These are phyloP conservation scores for Huntiella omanensis DNA, from an alignment of 2,329 filamentous ascomycete genomes.

Conservation along the genomic window DNA sequence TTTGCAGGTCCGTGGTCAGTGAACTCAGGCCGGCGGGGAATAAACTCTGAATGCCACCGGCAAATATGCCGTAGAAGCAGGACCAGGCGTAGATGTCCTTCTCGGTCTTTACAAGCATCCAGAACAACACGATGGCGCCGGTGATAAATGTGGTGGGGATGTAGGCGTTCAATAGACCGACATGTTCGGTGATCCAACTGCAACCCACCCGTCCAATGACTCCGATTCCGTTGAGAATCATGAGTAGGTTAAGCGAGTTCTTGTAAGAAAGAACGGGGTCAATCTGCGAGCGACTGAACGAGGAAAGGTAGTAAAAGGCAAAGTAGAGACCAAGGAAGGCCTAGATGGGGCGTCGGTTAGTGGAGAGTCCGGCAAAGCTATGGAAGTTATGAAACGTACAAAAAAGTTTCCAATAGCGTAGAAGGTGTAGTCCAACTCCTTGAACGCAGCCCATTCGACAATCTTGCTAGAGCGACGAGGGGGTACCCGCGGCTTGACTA, in stretches of 20 bases:
- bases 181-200: constrained; percentile 36
- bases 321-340: constrained; percentile 36
- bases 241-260: constrained; percentile 38
- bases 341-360: constrained; percentile 12
- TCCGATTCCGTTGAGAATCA: constrained; percentile 47
- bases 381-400: constrained; percentile 2
- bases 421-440: constrained; percentile 25
- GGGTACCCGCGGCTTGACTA: constrained; percentile 24
- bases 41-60: constrained; percentile 43
- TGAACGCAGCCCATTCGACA: constrained; percentile 27
- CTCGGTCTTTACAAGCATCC: constrained; percentile 35
- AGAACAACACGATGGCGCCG: constrained; percentile 30
- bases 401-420: constrained; percentile 20
- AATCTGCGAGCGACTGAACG: constrained; percentile 27
- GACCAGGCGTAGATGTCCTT: constrained; percentile 42
- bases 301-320: constrained; percentile 38
- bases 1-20: constrained; percentile 31
- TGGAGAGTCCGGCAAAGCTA: not conserved
- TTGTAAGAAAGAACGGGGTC: constrained; percentile 23
- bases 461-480: constrained; percentile 23
- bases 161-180: constrained; percentile 42
- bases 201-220: constrained; percentile 37
- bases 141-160: constrained; percentile 27
- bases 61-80: constrained; percentile 43
- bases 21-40: constrained; percentile 35